Evolutionary conservation across 2,329 filamentous ascomycete genomes (phyloP).

Genomic region (Periconia sp.): DNA sequence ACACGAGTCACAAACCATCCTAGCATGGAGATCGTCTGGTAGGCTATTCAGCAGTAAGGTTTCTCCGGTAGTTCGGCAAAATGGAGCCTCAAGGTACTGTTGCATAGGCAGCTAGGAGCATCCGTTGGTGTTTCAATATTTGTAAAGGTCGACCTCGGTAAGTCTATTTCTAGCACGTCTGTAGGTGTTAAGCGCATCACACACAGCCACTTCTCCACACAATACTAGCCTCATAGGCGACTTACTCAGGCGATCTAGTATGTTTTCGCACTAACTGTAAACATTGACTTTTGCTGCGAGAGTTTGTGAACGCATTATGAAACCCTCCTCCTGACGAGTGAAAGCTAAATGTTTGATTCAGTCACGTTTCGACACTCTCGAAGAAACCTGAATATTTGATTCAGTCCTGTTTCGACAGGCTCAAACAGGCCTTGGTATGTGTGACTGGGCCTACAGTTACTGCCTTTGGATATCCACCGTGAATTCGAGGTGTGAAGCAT

Average conservation of each 20-base stretch:
- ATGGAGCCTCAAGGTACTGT: too few relatives aligned
- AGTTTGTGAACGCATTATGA: neutral
- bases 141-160: too few relatives aligned
- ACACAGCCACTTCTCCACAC: neutral
- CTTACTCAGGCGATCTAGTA: neutral
- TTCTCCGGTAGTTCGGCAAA: too few relatives aligned
- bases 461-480: conserved; percentile 10
- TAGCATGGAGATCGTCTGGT: too few relatives aligned
- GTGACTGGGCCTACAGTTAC: conserved; percentile 9
- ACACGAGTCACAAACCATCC: too few relatives aligned
- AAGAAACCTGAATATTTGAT: conserved; percentile 10
- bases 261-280: neutral
- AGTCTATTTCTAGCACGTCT: too few relatives aligned
- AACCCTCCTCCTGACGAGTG: neutral
- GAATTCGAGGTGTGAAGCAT: conserved; percentile 17
- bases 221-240: neutral
- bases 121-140: too few relatives aligned
- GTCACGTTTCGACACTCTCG: neutral
- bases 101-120: too few relatives aligned
- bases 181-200: neutral
- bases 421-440: conserved; percentile 9
- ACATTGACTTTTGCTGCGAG: neutral
- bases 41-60: too few relatives aligned
- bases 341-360: neutral
- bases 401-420: conserved; percentile 27